Conservation (phyloP, 352 stramenopile genomes). For the Phytophthora pseudosyringae region DNA sequence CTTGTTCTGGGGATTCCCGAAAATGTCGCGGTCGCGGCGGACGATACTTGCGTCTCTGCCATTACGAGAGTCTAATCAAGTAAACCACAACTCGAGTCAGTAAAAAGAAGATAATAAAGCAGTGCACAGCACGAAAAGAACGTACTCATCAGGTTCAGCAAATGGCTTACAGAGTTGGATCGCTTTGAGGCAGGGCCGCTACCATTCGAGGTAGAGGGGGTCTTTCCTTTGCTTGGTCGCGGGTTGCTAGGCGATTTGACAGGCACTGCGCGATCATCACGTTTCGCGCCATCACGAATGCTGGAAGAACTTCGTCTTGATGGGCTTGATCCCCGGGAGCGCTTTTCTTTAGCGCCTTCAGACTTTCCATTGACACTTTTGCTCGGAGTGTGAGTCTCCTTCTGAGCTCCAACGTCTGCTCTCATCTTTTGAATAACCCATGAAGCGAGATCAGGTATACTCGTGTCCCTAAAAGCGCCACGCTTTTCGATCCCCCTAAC, state of each 20-base stretch:
- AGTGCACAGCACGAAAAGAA: conserved; percentile 4
- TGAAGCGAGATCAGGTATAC: conserved; percentile 48
- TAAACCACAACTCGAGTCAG: conserved; percentile 12
- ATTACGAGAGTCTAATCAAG: conserved; percentile 38
- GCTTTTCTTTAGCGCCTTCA: conserved; percentile 17
- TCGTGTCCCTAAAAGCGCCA: conserved; percentile 27
- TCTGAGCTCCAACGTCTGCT: conserved; percentile 26
- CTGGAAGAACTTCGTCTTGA: conserved; percentile 7
- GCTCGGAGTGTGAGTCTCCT: conserved; percentile 19
- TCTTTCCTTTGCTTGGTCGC: conserved; percentile 23
- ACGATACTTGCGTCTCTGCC: conserved; percentile 23
- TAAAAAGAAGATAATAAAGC: not conserved
- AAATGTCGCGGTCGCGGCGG: conserved; percentile 43
- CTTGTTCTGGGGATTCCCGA: conserved; percentile 41
- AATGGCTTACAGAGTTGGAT: conserved; percentile 70
- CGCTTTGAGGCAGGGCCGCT: conserved; percentile 23
- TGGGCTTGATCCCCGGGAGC: conserved; percentile 11
- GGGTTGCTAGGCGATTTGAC: conserved; percentile 11
- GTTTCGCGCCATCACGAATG: conserved; percentile 10
- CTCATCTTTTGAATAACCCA: conserved; percentile 75
- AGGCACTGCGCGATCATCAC: conserved; percentile 5
- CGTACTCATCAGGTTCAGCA: conserved; percentile 65
- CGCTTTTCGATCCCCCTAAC: conserved; percentile 49
- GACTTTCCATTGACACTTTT: conserved; percentile 12
- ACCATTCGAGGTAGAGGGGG: conserved; percentile 14